Conservation (phyloP, 2,329 filamentous ascomycete species). For the Aspergillus tamarii region DNA sequence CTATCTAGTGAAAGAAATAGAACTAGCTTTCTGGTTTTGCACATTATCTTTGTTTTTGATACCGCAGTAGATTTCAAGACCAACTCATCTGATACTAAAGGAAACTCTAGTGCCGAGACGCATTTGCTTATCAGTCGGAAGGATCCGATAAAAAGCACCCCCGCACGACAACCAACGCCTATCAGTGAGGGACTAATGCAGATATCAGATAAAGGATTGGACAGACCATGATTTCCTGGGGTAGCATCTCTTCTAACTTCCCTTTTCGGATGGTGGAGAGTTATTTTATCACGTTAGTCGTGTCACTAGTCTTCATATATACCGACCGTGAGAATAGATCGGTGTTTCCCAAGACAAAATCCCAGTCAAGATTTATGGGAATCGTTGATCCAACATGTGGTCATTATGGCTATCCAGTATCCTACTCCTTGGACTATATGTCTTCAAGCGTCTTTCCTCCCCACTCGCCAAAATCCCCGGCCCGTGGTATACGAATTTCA, state of each 20-base stretch:
- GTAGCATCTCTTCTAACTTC: background rate
- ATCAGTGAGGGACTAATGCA: background rate
- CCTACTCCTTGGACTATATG: background rate
- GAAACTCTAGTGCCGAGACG: background rate
- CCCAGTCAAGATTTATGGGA: background rate
- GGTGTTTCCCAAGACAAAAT: background rate
- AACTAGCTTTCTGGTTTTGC: too few relatives aligned
- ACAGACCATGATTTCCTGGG: background rate
- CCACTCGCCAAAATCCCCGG: conserved; percentile 28
- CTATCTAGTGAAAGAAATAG: too few relatives aligned
- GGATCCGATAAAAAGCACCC: background rate
- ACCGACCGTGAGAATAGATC: too few relatives aligned
- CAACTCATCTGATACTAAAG: background rate
- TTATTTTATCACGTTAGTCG: background rate
- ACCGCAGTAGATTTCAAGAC: background rate
- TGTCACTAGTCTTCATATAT: background rate
- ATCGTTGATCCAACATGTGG: background rate
- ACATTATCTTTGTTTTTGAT: background rate
- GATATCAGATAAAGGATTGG: background rate
- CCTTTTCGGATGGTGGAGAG: background rate
- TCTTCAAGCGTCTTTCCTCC: background rate
- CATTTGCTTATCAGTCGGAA: background rate
- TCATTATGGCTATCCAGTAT: background rate
- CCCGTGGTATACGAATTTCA: conserved; percentile 33
- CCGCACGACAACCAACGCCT: background rate